These are phyloP conservation scores for Hericium alpestre DNA, from an alignment of 768 basidiomycete genomes.

Conservation along the genomic window DNA sequence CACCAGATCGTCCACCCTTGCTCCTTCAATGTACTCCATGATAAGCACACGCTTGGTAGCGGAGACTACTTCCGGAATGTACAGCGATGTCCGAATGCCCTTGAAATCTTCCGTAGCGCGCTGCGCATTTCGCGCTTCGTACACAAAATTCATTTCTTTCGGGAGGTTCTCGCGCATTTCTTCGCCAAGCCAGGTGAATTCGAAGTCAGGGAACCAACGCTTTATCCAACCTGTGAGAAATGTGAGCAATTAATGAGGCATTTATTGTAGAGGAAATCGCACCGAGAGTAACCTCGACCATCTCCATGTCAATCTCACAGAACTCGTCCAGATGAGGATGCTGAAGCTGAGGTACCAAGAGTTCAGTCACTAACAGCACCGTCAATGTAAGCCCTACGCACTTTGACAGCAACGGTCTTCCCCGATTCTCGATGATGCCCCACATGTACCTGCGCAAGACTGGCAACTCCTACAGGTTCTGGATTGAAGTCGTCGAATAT, in stretches of 20 bases:
- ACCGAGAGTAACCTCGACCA: slow-evolving; percentile 69
- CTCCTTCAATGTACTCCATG: slow-evolving; percentile 92
- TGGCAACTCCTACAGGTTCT: slow-evolving; percentile 88
- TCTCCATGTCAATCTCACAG: slow-evolving; percentile 81
- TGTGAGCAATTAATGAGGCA: slow-evolving; percentile 2
- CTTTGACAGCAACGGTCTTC: slow-evolving; percentile 78
- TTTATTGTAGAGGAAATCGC: slow-evolving; percentile 8
- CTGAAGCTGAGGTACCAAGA: slow-evolving; percentile 44
- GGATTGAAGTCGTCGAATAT: slow-evolving; percentile 82
- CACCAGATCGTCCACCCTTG: slow-evolving; percentile 75
- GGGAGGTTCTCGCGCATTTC: slow-evolving; percentile 92
- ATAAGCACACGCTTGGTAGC: slow-evolving; percentile 79
- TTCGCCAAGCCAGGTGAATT: slow-evolving; percentile 82
- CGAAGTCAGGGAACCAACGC: slow-evolving; percentile 90
- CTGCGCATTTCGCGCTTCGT: slow-evolving; percentile 82
- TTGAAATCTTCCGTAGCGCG: slow-evolving; percentile 62
- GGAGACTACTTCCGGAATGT: slow-evolving; percentile 75
- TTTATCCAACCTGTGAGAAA: slow-evolving; percentile 63
- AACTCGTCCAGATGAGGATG: slow-evolving; percentile 93
- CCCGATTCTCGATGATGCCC: slow-evolving; percentile 65
- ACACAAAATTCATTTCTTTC: slow-evolving; percentile 89
- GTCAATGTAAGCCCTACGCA: slow-evolving; percentile 17
- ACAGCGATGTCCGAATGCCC: slow-evolving; percentile 63
- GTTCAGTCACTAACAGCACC: slow-evolving; percentile 4
- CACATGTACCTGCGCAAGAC: slow-evolving; percentile 90